A percentile compares a stretch with the other conserved stretches of the same genome.
These are phyloP conservation scores for Atkinsonella texensis DNA, from an alignment of 2,329 filamentous ascomycete species.

Conservation along the genomic window DNA sequence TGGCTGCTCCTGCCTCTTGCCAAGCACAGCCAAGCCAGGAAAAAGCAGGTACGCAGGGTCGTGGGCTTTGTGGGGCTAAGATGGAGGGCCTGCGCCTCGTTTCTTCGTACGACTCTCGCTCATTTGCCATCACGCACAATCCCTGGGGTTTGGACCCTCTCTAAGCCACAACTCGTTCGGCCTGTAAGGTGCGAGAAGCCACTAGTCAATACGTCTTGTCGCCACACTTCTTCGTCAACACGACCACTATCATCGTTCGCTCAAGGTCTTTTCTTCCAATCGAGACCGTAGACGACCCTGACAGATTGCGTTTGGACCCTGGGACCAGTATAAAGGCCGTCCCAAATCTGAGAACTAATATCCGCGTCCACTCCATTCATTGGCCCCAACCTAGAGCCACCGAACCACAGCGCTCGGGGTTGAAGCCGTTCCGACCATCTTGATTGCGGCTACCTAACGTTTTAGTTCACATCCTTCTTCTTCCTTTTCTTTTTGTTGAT, in stretches of 20 bases:
- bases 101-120: neutral
- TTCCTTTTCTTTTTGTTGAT: neutral
- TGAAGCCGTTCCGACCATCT: no score
- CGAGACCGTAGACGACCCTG: neutral
- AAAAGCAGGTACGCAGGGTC: neutral
- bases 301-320: neutral
- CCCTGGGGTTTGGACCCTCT: neutral
- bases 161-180: neutral
- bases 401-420: no score
- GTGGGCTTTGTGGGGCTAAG: neutral
- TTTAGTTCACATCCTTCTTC: neutral
- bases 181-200: neutral
- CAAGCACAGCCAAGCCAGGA: neutral
- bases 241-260: neutral
- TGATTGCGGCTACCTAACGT: no score
- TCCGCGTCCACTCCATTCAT: neutral
- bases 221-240: neutral
- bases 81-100: neutral
- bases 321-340: neutral
- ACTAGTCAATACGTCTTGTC: neutral
- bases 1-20: no score
- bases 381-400: no score
- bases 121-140: neutral
- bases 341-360: neutral
- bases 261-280: neutral